These are phyloP conservation scores for Kwoniella newhampshirensis DNA, from an alignment of 768 basidiomycete genomes.

Conservation along the genomic window DNA sequence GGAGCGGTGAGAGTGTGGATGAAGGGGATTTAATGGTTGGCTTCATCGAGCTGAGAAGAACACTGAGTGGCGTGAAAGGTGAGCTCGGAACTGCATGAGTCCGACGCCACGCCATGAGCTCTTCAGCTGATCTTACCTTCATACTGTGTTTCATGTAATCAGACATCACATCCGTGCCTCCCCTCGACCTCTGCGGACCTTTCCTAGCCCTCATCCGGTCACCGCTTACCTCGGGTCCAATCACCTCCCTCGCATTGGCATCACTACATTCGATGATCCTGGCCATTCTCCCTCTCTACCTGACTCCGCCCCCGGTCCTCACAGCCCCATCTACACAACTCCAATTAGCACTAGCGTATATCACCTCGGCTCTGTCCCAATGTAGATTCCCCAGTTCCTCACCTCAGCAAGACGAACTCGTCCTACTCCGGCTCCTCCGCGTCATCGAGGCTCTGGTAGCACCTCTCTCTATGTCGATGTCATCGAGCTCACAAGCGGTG, in stretches of 20 bases:
- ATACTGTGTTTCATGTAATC: background rate
- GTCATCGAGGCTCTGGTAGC: constrained; percentile 77
- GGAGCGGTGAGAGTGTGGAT: constrained; percentile 59
- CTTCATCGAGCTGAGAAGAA: constrained; percentile 80
- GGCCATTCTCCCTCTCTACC: constrained; percentile 42
- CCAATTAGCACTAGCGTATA: constrained; percentile 66
- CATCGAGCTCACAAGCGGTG: background rate
- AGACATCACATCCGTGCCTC: constrained; percentile 46
- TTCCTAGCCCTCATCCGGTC: constrained; percentile 93
- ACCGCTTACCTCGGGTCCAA: constrained; percentile 90
- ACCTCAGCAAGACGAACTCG: constrained; percentile 95
- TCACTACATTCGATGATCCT: constrained; percentile 83
- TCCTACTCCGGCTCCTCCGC: constrained; percentile 83
- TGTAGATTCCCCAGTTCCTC: constrained; percentile 98
- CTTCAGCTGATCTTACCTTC: constrained; percentile 2
- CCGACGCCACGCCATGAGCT: background rate
- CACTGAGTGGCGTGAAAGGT: constrained; percentile 64
- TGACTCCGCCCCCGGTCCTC: constrained; percentile 25
- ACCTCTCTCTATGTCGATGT: constrained; percentile 51
- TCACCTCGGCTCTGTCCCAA: constrained; percentile 85
- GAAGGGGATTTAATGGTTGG: constrained; percentile 86
- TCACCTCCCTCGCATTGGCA: constrained; percentile 89
- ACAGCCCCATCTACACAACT: constrained; percentile 61
- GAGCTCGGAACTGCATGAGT: constrained; percentile 60
- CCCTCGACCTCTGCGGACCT: constrained; percentile 64